Evolutionary conservation across 2,329 filamentous ascomycete genomes (phyloP), one percentile per base, ranked within the genome.

Genomic region (Fusarium liriodendri): DNA sequence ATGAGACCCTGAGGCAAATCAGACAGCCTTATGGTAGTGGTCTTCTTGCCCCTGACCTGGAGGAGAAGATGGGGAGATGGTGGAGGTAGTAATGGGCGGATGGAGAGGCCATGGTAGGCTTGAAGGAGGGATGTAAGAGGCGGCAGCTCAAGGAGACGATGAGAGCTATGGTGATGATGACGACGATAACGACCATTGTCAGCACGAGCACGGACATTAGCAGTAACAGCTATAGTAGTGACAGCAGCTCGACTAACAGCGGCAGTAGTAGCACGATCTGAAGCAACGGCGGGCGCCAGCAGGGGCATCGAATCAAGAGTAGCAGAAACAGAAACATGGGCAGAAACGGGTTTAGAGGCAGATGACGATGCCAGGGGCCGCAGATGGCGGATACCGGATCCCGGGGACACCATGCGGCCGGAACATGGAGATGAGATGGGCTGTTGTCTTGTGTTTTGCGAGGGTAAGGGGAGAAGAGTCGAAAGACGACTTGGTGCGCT

Each of bases 1-100:
- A 87, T 80, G 32, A 84, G 76, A 25, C 88, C 89, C 76, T 91
- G 89, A 6, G 89, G 89, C 35, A 92, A 83, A 60, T 91, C 89
- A 11, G 87, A 85, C 6, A 91, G 82, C 68, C 83, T 88, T 74
- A 91, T 74, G 2, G 86, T 86, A 4, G 87, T 87, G 6, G 87
- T 89, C 81, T 88, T 90, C 79, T 88, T 90, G 67, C 87, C 86
- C 78, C 89, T 79, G 62, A 60, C 47, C 50, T 81, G 79, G 37
- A 76, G 62, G 64, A 55, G 52, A 32, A 25, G 66, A 71, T 70
- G 71, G 40, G 68, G 76, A 74, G 73, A 76, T 57, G 62, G 57
- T 58, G 72, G 72, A 60, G 65, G 66, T 60, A 69, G 62, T 69
- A 77, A 77, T 71, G 68, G 67, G 54, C 70, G 70, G 72, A 73